A percentile compares a stretch with the other conserved stretches of the same genome.
phyloP scores from a whole-genome alignment of 495 filamentous ascomycete species.

The Penicillium goetzii region DNA sequence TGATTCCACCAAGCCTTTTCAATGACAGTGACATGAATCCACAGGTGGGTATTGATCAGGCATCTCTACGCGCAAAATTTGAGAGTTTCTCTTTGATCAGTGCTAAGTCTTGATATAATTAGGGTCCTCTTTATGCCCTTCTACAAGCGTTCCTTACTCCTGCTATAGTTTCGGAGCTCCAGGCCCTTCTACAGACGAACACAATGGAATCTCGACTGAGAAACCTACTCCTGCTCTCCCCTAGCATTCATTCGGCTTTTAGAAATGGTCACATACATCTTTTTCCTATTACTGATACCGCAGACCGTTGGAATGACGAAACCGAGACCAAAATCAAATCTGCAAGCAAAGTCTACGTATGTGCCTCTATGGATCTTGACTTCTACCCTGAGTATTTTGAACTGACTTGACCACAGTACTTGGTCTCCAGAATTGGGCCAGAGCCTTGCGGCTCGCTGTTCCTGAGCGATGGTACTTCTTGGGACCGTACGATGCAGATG shows the following conservation, averaged over 20 bases:
- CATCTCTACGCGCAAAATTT: background rate
- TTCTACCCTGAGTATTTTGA: background rate
- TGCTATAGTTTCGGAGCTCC: background rate
- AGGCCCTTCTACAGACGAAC: background rate
- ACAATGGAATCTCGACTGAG: background rate
- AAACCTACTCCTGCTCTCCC: background rate
- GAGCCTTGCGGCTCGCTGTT: background rate
- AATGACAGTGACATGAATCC: background rate
- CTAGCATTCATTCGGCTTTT: background rate
- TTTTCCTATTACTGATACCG: background rate
- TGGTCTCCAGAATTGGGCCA: background rate
- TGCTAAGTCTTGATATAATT: background rate
- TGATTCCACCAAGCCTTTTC: background rate
- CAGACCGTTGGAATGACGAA: background rate
- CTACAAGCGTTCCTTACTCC: background rate
- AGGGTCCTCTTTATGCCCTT: slow-evolving; percentile 1
- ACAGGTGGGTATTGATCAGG: background rate
- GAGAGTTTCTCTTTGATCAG: background rate
- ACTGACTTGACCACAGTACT: background rate
- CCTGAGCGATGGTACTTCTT: background rate
- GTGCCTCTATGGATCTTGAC: background rate
- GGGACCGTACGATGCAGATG: background rate
- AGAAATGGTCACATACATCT: background rate
- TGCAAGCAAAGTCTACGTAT: background rate
- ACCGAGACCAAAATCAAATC: background rate